These are phyloP conservation scores for Cladosporium austrohemisphaericum DNA, from an alignment of 2,329 filamentous ascomycete genomes.

Conservation along the genomic window DNA sequence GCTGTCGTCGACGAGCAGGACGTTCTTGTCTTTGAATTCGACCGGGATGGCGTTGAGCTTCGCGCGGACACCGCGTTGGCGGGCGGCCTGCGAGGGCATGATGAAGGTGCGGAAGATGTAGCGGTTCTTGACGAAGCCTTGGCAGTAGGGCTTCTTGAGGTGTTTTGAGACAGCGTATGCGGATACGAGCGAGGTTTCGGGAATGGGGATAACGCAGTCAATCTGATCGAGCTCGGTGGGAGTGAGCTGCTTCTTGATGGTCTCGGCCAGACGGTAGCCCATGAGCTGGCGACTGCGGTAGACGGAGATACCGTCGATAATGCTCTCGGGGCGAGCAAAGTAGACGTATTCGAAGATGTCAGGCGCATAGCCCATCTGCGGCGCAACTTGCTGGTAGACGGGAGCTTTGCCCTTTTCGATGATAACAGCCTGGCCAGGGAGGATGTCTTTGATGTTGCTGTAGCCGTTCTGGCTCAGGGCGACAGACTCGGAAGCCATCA, in stretches of 20 bases:
- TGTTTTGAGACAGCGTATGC: slow-evolving; percentile 72
- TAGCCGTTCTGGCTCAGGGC: slow-evolving; percentile 80
- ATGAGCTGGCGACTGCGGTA: slow-evolving; percentile 81
- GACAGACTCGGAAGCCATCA: slow-evolving; percentile 86
- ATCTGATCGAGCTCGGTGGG: slow-evolving; percentile 69
- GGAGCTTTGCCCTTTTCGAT: slow-evolving; percentile 73
- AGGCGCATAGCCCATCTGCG: slow-evolving; percentile 67
- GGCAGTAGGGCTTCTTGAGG: slow-evolving; percentile 71
- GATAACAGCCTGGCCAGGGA: slow-evolving; percentile 81
- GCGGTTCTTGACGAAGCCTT: slow-evolving; percentile 84
- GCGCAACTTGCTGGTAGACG: slow-evolving; percentile 70
- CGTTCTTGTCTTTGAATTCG: slow-evolving; percentile 76
- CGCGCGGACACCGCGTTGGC: slow-evolving; percentile 81
- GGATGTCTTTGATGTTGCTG: slow-evolving; percentile 68
- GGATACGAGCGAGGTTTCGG: slow-evolving; percentile 77
- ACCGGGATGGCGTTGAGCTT: slow-evolving; percentile 84
- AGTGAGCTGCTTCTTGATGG: slow-evolving; percentile 64
- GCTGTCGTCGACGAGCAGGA: slow-evolving; percentile 83
- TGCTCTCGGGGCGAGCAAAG: slow-evolving; percentile 75
- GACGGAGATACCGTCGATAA: slow-evolving; percentile 85
- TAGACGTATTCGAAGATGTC: slow-evolving; percentile 90
- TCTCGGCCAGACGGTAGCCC: slow-evolving; percentile 75
- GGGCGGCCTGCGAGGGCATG: slow-evolving; percentile 74
- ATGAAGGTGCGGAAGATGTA: slow-evolving; percentile 88
- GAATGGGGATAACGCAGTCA: slow-evolving; percentile 79